phyloP scores from a whole-genome alignment of 2,329 filamentous ascomycete species.

The Myrmaecium sp. region DNA sequence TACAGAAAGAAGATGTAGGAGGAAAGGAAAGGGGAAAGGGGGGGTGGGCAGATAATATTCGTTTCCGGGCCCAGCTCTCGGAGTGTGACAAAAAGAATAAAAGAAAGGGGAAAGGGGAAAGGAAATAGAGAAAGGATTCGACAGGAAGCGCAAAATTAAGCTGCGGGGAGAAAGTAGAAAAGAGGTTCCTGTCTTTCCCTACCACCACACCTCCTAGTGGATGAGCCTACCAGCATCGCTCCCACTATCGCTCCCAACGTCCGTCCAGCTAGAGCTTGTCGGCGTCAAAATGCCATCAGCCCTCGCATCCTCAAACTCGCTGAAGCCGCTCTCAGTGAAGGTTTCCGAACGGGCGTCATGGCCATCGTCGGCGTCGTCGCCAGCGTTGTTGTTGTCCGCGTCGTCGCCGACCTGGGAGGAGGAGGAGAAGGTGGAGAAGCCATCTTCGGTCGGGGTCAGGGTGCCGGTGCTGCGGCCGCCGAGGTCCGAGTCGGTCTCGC shows the following conservation, averaged over 20 bases:
- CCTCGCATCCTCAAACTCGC: conserved; percentile 18
- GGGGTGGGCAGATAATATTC: no score
- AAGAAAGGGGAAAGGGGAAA: no score
- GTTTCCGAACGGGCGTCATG: conserved; percentile 18
- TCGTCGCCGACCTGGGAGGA: conserved; percentile 11
- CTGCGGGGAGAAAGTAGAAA: no score
- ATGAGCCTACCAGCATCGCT: conserved; percentile 21
- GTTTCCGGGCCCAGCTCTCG: no score
- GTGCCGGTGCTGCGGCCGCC: conserved; percentile 15
- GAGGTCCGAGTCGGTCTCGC: conserved; percentile 9
- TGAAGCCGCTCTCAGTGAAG: conserved; percentile 19
- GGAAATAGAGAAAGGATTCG: no score
- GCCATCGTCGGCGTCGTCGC: conserved; percentile 11
- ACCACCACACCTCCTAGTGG: no score
- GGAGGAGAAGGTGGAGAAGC: conserved; percentile 10
- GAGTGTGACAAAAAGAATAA: no score
- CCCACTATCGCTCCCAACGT: conserved; percentile 22
- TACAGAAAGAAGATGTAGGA: no score
- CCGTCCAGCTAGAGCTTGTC: conserved; percentile 20
- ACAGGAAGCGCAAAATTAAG: no score
- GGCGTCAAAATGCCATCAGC: conserved; percentile 19
- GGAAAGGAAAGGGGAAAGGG: no score
- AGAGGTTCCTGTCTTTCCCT: no score
- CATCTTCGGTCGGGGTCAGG: conserved; percentile 21
- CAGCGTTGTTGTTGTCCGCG: conserved; percentile 12